Base-by-base conservation (phyloP, 1,139 yeast species). In the Torulaspora pretoriensis region DNA sequence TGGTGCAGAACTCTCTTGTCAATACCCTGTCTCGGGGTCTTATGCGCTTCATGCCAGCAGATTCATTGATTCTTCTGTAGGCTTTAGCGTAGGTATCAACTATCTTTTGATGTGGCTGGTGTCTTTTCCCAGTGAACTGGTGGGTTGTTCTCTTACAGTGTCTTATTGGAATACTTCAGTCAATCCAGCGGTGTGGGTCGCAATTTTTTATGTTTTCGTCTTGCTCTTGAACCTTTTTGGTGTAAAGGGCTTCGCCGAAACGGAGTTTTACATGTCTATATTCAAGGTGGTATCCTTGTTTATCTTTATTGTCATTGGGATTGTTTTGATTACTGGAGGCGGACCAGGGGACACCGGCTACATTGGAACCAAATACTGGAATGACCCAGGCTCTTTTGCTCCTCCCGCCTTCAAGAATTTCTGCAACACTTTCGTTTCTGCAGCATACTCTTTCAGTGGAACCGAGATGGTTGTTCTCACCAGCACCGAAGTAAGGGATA, bases 321-420 rank as follows among this genome's bases (percentile, higher is more conserved):
- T 81, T 24, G 73, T 80, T 4, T 59, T 80, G 34, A 74, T 77
- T 39, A 70, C 78, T 56, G 88, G 88, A 35, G 87, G 83, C 41
- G 87, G 87, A 44, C 70, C 70, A 33, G 62, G 62, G 27, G 75
- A 77, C 16, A 69, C 70, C 49, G 82, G 80, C 8, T 78, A 68
- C 61, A 70, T 78, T 46, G 83, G 83, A 27, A 77, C 72, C 40
- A 61, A 17, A 17, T 17, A 17, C 19, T 17, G 19, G 19, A 17
- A 17, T 17, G 19, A 17, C 4, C 19, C 19, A 60, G 83, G 82
- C 32, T 74, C 84, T 0, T 81, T 81, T 57, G 74, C 78, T 22
- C 75, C 43, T 4, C 47, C 50, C 84, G 81, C 47, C 83, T 77
- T 71, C 85, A 86, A 61, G 95, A 95, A 54, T 80, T 87, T 23